Percentiles rank a stretch among this genome's conserved stretches.
Evolutionary conservation across 2,329 filamentous ascomycete genomes (phyloP).

Genomic region (Botrytis tulipae): DNA sequence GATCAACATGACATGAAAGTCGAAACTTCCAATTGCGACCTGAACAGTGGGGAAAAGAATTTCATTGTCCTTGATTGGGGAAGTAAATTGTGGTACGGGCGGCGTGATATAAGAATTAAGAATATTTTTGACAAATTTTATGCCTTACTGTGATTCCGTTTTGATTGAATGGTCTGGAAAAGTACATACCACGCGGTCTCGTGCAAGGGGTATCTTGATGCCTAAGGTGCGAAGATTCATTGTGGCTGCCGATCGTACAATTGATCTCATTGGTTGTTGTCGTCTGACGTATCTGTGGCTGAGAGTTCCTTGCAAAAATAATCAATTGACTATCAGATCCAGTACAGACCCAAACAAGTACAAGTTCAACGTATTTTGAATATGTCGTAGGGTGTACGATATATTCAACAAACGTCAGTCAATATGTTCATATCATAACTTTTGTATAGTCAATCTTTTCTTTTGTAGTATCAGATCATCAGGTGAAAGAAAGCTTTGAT

Average conservation of each 20-base stretch:
- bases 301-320: background rate
- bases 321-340: background rate
- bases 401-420: background rate
- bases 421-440: constrained; percentile 2
- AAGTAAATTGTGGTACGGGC: background rate
- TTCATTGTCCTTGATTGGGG: background rate
- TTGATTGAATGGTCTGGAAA: background rate
- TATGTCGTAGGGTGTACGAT: background rate
- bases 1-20: constrained; percentile 26
- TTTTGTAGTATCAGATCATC: background rate
- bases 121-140: background rate
- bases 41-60: background rate
- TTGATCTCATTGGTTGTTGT: background rate
- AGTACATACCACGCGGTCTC: background rate
- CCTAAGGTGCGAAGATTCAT: background rate
- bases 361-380: background rate
- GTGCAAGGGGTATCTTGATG: background rate
- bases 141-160: background rate
- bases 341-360: background rate
- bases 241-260: background rate
- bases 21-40: background rate
- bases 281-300: background rate
- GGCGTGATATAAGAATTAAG: background rate
- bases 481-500: background rate
- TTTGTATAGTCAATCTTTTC: background rate